A percentile compares a stretch with the other conserved stretches of the same genome.
These are phyloP conservation scores for Fragosphaeria purpurea DNA, from an alignment of 2,329 filamentous ascomycete genomes.

Conservation along the genomic window DNA sequence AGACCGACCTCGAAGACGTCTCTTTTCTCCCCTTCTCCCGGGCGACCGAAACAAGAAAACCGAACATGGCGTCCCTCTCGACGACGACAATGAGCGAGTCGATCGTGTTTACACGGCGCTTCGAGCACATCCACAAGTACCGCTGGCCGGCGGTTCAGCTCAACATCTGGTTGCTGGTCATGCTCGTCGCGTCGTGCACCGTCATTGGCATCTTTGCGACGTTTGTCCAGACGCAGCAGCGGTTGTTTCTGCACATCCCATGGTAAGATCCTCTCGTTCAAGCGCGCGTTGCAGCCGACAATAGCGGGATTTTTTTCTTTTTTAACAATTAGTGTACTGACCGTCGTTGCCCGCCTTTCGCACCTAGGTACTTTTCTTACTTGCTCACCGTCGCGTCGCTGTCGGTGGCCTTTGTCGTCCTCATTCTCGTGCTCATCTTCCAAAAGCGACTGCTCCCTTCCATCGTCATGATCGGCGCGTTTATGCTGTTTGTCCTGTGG, in stretches of 20 bases:
- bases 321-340: not conserved
- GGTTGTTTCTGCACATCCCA: slow-evolving; percentile 43
- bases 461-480: slow-evolving; percentile 54
- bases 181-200: slow-evolving; percentile 48
- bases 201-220: slow-evolving; percentile 52
- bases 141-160: slow-evolving; percentile 60
- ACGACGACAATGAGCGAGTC: slow-evolving; percentile 30
- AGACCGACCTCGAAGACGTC: too few relatives aligned
- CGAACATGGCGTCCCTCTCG: slow-evolving; percentile 26
- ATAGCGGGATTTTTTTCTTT: too few relatives aligned
- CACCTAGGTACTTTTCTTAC: slow-evolving; percentile 55
- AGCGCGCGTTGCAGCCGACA: too few relatives aligned
- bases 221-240: slow-evolving; percentile 49
- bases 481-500: slow-evolving; percentile 59
- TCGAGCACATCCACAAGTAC: slow-evolving; percentile 46
- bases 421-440: slow-evolving; percentile 53
- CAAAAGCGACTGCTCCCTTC: slow-evolving; percentile 50
- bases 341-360: not conserved
- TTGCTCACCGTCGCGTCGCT: slow-evolving; percentile 50
- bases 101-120: slow-evolving; percentile 20
- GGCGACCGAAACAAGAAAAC: too few relatives aligned
- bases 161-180: slow-evolving; percentile 58
- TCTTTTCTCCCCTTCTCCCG: too few relatives aligned
- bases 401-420: slow-evolving; percentile 54
- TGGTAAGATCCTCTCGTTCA: slow-evolving; percentile 33